Base-by-base conservation (phyloP, 2,329 filamentous ascomycete species). In the Alternaria triticina region DNA sequence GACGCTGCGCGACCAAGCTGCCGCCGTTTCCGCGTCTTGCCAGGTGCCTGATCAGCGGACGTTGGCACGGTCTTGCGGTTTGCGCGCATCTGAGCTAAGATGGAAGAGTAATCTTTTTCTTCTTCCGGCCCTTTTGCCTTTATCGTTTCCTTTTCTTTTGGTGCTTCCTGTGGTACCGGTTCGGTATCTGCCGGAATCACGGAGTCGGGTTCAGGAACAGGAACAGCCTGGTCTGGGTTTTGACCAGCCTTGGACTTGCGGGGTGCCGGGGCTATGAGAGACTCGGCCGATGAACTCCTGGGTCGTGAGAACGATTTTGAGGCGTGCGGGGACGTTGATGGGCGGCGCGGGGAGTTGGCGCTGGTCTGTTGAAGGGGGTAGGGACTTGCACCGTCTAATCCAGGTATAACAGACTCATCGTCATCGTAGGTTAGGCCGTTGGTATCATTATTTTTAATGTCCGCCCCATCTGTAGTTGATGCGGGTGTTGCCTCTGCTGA, bases 1-100 rank as follows among this genome's bases (percentile, higher is more conserved):
- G 75, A 77, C 22, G 71, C 70, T n/a, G 75, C 76, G 15, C 77
- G 75, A 6, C 77, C 77, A 6, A 79, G 61, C 25, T 75, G 74
- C 4, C 73, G 67, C 9, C 72, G 67, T 33, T 66, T 67, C 22
- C 71, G 70, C 5, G 68, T 66, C 51, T 70, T 73, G 5, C 63
- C 63, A 3, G 71, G 67, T 15, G 70, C 70, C 52, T 70, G 69
- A 2, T 72, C 71, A 17, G 66, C 67, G 12, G 65, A 36, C 1
- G 67, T 67, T 9, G 68, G 68, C 17, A 66, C 65, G 12, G 70
- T 61, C 57, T 76, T 78, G 27, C 77, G 74, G 20, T 67, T 74
- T 11, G 76, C 74, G 28, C 77, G 71, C 17, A 79, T 52, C 33
- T 74, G 71, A 9, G 73, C 70, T 49, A 79, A 70, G 3, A 79